phyloP scores from a whole-genome alignment of 164 flowering plant species.

The Macadamia tetraphylla region DNA sequence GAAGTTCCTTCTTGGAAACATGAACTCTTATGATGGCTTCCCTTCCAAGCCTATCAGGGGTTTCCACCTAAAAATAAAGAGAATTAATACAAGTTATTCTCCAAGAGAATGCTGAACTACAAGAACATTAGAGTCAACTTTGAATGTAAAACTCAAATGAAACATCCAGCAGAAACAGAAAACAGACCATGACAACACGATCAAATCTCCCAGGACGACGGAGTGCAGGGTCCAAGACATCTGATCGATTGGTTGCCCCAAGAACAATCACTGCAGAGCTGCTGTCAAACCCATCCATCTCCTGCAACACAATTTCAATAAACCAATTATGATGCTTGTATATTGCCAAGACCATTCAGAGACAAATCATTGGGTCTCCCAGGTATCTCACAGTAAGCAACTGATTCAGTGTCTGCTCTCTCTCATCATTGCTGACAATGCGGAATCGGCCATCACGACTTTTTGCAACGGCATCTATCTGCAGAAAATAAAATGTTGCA shows the following conservation, averaged over 20 bases:
- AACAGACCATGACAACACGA: constrained; percentile 83
- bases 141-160: background rate
- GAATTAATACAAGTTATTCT: background rate
- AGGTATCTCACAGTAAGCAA: constrained; percentile 72
- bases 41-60: constrained; percentile 91
- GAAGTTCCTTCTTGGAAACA: constrained; percentile 88
- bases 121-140: background rate
- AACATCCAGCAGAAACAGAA: constrained; percentile 8
- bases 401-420: constrained; percentile 96
- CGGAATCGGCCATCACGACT: constrained; percentile 95
- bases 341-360: constrained; percentile 1
- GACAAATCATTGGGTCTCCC: background rate
- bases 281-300: constrained; percentile 99
- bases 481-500: constrained; percentile 13
- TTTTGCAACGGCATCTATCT: constrained; percentile 99
- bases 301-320: constrained; percentile 43
- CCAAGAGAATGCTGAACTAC: background rate
- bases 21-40: constrained; percentile 91
- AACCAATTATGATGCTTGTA: background rate
- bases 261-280: constrained; percentile 94
- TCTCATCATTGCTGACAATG: constrained; percentile 89
- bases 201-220: constrained; percentile 99
- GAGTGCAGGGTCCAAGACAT: constrained; percentile 96
- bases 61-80: constrained; percentile 61
- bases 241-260: constrained; percentile 94